These are phyloP conservation scores for Aspergillus ostianus DNA, from an alignment of 495 filamentous ascomycete species.

Conservation along the genomic window DNA sequence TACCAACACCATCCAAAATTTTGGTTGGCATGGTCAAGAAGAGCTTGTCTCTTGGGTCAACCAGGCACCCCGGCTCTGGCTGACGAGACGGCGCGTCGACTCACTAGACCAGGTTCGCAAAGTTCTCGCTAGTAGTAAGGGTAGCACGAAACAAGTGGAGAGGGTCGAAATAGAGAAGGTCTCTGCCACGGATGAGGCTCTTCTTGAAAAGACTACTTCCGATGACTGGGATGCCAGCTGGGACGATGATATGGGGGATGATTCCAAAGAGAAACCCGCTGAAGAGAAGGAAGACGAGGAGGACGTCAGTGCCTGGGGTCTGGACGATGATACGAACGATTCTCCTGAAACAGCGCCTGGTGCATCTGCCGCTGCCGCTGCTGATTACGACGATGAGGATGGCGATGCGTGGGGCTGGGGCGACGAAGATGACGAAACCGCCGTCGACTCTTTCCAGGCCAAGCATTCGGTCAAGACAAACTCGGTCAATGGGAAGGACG, in stretches of 20 bases:
- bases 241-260: conserved; percentile 61
- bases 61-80: conserved; percentile 76
- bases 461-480: conserved; percentile 16
- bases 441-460: conserved; percentile 14
- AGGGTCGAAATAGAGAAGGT: conserved; percentile 81
- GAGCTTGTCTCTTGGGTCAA: conserved; percentile 78
- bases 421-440: conserved; percentile 53
- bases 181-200: conserved; percentile 60
- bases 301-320: conserved; percentile 64
- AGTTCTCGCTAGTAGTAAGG: conserved; percentile 62
- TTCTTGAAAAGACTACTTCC: conserved; percentile 53
- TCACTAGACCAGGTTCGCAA: conserved; percentile 71
- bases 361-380: conserved; percentile 5
- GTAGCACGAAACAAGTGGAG: conserved; percentile 66
- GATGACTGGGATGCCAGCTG: conserved; percentile 77
- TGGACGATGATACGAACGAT: conserved; percentile 51
- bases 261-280: conserved; percentile 21
- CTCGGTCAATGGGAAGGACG: conserved; percentile 16
- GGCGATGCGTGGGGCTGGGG: conserved; percentile 72
- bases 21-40: conserved; percentile 66
- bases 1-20: conserved; percentile 55
- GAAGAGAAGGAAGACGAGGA: conserved; percentile 50
- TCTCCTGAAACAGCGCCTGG: conserved; percentile 21
- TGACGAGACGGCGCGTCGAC: conserved; percentile 76
- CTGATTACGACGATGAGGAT: conserved; percentile 41